phyloP scores from a whole-genome alignment of 345 rosid genomes.

The Iberis pinnata region DNA sequence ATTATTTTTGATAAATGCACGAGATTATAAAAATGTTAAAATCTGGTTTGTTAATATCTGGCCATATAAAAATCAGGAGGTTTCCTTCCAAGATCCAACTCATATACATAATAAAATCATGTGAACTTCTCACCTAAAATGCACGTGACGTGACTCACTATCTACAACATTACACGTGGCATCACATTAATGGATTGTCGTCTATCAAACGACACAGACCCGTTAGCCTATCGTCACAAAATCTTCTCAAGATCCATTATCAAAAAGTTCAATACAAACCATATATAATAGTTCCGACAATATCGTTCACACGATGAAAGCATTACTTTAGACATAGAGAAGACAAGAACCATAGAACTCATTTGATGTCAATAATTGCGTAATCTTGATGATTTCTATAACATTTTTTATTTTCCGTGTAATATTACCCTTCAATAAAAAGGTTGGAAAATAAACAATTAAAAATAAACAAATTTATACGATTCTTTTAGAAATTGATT shows the following conservation, averaged over 20 bases:
- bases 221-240: constrained; percentile 14
- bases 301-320: constrained; percentile 28
- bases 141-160: constrained; percentile 21
- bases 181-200: constrained; percentile 22
- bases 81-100: constrained; percentile 16
- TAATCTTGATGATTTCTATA: constrained; percentile 10
- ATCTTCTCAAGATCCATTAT: constrained; percentile 18
- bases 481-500: not conserved
- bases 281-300: constrained; percentile 18
- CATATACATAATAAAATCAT: no score
- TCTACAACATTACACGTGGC: constrained; percentile 13
- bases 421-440: constrained; percentile 10
- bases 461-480: not conserved
- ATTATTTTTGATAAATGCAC: not conserved
- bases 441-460: not conserved
- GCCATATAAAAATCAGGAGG: constrained; percentile 1
- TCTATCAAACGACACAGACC: constrained; percentile 26
- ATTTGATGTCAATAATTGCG: constrained; percentile 21
- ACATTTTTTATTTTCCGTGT: constrained; percentile 10
- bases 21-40: not conserved
- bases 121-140: constrained; percentile 17
- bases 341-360: constrained; percentile 23
- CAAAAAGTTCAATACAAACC: not conserved
- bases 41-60: constrained; percentile 8
- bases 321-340: constrained; percentile 20